These are phyloP conservation scores for Leccinum subspadiceum DNA, from an alignment of 1,284 basidiomycete genomes.

Conservation along the genomic window DNA sequence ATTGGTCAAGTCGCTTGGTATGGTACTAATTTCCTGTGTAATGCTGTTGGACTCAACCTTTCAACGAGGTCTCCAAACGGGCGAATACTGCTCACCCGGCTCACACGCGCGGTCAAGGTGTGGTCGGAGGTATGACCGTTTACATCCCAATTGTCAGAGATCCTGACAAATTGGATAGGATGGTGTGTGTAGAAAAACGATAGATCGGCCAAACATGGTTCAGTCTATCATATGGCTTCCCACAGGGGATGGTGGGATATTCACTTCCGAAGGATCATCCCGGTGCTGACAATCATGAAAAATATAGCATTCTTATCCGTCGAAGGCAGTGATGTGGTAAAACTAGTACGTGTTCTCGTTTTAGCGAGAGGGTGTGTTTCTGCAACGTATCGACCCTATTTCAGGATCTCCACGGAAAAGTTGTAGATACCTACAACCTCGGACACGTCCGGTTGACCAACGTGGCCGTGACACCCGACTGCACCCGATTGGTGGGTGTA, in stretches of 20 bases:
- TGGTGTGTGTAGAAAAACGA: constrained; percentile 69
- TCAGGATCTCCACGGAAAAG: constrained; percentile 58
- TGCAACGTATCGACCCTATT: constrained; percentile 17
- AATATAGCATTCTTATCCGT: constrained; percentile 55
- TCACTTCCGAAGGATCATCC: constrained; percentile 10
- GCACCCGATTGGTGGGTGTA: constrained; percentile 63
- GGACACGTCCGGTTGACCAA: constrained; percentile 69
- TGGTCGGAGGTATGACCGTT: constrained; percentile 62
- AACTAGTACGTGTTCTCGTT: constrained; percentile 38
- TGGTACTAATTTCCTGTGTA: constrained; percentile 6
- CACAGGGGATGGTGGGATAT: constrained; percentile 52
- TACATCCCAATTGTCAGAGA: constrained; percentile 5
- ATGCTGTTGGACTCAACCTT: constrained; percentile 7
- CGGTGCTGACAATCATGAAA: constrained; percentile 15
- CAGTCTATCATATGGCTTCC: constrained; percentile 76
- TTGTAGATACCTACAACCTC: constrained; percentile 55
- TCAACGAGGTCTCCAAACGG: constrained; percentile 49
- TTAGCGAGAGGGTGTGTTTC: constrained; percentile 6
- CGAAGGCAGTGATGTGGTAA: constrained; percentile 49
- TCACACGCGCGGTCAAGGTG: constrained; percentile 66
- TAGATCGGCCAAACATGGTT: constrained; percentile 51
- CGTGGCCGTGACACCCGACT: constrained; percentile 71
- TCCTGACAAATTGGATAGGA: constrained; percentile 43
- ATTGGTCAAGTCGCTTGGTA: constrained; percentile 79
- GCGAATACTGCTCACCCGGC: constrained; percentile 60